Conservation (phyloP, 805 yeast species). For the Cyberlindnera subsufficiens region DNA sequence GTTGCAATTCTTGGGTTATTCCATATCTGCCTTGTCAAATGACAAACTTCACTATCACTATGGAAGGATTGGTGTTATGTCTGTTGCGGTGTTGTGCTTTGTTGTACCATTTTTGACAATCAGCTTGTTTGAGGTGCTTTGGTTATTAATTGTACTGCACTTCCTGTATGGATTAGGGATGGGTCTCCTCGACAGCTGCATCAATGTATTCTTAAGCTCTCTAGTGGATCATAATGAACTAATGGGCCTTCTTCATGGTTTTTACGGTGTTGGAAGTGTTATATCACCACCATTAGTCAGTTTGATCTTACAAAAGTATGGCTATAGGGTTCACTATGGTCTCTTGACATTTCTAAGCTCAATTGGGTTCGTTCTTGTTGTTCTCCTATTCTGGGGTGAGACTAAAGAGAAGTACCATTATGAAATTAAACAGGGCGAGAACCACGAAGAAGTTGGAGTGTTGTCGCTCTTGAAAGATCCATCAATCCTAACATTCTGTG, state of each 20-base stretch:
- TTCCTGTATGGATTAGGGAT: conserved; percentile 46
- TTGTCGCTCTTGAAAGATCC: conserved; percentile 23
- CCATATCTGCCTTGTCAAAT: conserved; percentile 44
- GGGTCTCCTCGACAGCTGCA: conserved; percentile 51
- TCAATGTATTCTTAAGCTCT: conserved; percentile 43
- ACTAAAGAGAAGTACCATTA: conserved; percentile 28
- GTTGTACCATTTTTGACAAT: conserved; percentile 30
- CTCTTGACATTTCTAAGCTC: conserved; percentile 8
- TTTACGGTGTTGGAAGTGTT: conserved; percentile 70
- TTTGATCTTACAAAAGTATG: conserved; percentile 24
- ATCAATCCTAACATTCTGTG: conserved; percentile 42
- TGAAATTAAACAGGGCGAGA: conserved; percentile 10
- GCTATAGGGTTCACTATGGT: conserved; percentile 12
- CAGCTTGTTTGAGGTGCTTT: conserved; percentile 33
- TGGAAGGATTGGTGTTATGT: conserved; percentile 44
- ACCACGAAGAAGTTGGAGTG: conserved; percentile 9
- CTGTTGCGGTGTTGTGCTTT: conserved; percentile 30
- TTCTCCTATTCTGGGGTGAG: conserved; percentile 43
- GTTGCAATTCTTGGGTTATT: conserved; percentile 49
- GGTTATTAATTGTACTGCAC: conserved; percentile 33
- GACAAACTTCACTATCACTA: conserved; percentile 33
- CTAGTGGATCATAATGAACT: conserved; percentile 49
- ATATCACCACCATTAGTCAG: conserved; percentile 63
- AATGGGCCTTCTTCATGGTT: conserved; percentile 60
- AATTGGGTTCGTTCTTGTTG: conserved; percentile 21